These are phyloP conservation scores for Xylaria sp. DNA, from an alignment of 2,329 filamentous ascomycete genomes.

Conservation along the genomic window DNA sequence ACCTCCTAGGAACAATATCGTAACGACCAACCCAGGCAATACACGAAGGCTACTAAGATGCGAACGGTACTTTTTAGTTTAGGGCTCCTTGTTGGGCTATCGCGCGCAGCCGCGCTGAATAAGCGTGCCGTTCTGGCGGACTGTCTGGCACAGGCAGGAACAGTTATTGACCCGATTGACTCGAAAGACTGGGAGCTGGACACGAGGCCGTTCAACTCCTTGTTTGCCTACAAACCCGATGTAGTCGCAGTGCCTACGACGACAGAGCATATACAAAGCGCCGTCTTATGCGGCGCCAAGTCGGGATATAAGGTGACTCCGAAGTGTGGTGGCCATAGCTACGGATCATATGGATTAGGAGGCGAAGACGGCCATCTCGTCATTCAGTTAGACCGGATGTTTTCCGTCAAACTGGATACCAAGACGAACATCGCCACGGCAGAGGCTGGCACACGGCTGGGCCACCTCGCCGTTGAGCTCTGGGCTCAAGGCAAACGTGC, in stretches of 20 bases:
- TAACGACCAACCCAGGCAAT: neutral
- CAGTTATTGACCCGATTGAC: slow-evolving; percentile 34
- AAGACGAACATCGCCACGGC: slow-evolving; percentile 48
- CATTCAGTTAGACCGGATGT: slow-evolving; percentile 52
- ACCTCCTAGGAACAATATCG: neutral
- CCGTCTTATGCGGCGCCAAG: slow-evolving; percentile 50
- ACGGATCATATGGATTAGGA: slow-evolving; percentile 52
- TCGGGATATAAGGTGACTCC: slow-evolving; percentile 51
- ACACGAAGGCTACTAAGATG: slow-evolving; percentile 29
- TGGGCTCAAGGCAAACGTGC: slow-evolving; percentile 42
- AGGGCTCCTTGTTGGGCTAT: slow-evolving; percentile 34
- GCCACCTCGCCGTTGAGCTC: slow-evolving; percentile 45
- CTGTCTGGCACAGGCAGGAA: slow-evolving; percentile 35
- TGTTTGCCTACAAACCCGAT: slow-evolving; percentile 42
- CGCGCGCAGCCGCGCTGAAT: slow-evolving; percentile 33
- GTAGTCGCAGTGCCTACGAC: slow-evolving; percentile 51
- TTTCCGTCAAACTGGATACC: slow-evolving; percentile 47
- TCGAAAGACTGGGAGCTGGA: slow-evolving; percentile 40
- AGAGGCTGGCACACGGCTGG: slow-evolving; percentile 51
- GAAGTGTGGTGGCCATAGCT: slow-evolving; percentile 56
- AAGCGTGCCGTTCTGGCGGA: slow-evolving; percentile 38
- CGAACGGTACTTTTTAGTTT: slow-evolving; percentile 31
- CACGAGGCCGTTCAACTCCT: slow-evolving; percentile 38
- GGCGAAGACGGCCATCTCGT: slow-evolving; percentile 53
- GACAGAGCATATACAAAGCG: slow-evolving; percentile 49